Percentiles rank a stretch among this genome's conserved stretches.
phyloP scores from a whole-genome alignment of 2,329 filamentous ascomycete species.

The Pezicula carpinea region DNA sequence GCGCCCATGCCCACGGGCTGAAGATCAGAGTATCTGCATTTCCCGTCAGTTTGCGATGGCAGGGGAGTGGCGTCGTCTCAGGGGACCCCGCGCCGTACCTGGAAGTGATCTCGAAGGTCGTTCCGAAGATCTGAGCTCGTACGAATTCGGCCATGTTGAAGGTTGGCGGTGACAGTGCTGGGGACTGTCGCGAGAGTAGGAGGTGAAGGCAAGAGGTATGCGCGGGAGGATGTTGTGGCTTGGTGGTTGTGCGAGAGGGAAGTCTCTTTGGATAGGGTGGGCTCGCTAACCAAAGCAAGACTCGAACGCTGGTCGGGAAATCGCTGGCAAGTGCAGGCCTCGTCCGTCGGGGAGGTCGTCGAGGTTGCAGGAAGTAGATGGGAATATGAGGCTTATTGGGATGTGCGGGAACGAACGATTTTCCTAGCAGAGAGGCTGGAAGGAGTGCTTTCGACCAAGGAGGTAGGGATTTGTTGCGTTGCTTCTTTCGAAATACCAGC shows the following conservation, averaged over 20 bases:
- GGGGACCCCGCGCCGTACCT: conserved; percentile 53
- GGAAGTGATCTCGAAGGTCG: conserved; percentile 99
- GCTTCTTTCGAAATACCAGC: no score
- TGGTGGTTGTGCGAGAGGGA: background rate
- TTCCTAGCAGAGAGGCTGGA: no score
- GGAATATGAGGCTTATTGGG: no score
- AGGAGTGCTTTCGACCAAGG: no score
- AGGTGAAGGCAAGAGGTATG: background rate
- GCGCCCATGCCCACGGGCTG: conserved; percentile 99
- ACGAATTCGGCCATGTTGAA: conserved; percentile 96
- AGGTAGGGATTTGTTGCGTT: no score
- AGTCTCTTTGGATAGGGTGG: background rate
- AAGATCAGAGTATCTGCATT: conserved; percentile 83
- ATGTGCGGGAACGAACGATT: no score
- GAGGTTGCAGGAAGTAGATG: no score
- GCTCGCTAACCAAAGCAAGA: background rate
- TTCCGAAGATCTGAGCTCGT: conserved; percentile 98
- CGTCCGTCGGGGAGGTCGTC: no score
- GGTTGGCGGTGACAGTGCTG: background rate
- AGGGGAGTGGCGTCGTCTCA: conserved; percentile 7
- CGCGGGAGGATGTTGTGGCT: background rate
- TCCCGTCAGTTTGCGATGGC: background rate
- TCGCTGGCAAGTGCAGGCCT: background rate
- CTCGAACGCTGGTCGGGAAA: background rate
- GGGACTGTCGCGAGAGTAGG: background rate